Evolutionary conservation across 495 filamentous ascomycete species (phyloP).

Genomic region (Neurospora hispaniola): DNA sequence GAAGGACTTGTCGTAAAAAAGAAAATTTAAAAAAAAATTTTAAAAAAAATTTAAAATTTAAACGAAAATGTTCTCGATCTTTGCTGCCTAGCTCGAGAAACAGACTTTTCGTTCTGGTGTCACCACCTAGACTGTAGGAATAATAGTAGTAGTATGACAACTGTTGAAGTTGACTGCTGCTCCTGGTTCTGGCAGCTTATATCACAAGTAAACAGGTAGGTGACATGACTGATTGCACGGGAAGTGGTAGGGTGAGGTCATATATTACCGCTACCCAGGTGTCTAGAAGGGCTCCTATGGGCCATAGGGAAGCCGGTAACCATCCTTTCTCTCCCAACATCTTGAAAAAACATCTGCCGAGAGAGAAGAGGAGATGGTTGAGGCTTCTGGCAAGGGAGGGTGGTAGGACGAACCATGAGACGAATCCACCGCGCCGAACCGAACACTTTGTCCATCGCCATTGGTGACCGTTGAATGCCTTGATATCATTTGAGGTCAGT

Average conservation of each 20-base stretch:
- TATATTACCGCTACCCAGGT: background rate
- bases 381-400: background rate
- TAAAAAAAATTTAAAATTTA: no score
- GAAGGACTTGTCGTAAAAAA: background rate
- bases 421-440: background rate
- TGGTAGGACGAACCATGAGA: background rate
- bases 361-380: background rate
- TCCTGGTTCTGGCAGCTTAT: conserved; percentile 4
- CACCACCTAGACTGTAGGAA: background rate
- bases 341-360: background rate
- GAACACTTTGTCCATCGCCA: background rate
- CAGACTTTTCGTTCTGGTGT: background rate
- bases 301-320: background rate
- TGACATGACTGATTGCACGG: background rate
- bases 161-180: conserved; percentile 21
- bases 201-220: background rate
- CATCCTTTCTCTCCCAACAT: background rate
- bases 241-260: background rate
- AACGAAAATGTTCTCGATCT: background rate
- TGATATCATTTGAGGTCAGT: background rate
- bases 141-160: conserved; percentile 5
- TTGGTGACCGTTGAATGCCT: background rate
- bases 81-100: background rate
- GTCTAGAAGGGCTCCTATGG: background rate
- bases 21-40: no score